phyloP scores from a whole-genome alignment of 1,284 basidiomycete species.

The Rugosomyces carneus region DNA sequence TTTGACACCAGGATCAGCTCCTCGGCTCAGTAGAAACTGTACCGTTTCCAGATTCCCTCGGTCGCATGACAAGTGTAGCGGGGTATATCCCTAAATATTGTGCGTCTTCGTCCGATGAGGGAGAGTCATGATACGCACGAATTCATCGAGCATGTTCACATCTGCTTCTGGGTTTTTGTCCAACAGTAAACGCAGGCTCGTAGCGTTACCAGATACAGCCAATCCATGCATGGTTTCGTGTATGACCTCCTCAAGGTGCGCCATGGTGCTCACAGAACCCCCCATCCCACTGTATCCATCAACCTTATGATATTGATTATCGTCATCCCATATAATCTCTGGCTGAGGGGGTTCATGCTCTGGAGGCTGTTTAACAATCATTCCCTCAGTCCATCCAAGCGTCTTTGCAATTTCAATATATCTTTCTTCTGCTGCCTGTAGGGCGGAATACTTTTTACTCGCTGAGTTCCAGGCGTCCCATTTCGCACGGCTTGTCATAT shows the following conservation, averaged over 20 bases:
- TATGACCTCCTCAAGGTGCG: conserved; percentile 29
- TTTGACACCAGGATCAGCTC: conserved; percentile 61
- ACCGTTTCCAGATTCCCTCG: conserved; percentile 62
- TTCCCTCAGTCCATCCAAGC: conserved; percentile 60
- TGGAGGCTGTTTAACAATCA: conserved; percentile 7
- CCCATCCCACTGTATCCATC: conserved; percentile 25
- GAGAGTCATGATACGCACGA: conserved; percentile 44
- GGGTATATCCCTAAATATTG: conserved; percentile 69
- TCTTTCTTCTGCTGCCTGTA: conserved; percentile 44
- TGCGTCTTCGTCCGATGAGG: conserved; percentile 4
- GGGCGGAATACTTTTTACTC: conserved; percentile 43
- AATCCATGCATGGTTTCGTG: conserved; percentile 55
- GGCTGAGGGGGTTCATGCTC: conserved; percentile 10
- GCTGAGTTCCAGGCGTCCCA: conserved; percentile 78
- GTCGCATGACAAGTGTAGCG: conserved; percentile 82
- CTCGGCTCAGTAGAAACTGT: conserved; percentile 52
- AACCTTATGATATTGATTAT: conserved; percentile 16
- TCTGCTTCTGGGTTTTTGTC: conserved; percentile 31
- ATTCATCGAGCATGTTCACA: conserved; percentile 43
- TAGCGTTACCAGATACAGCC: conserved; percentile 52
- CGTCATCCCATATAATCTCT: conserved; percentile 21
- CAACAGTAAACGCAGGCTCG: conserved; percentile 43
- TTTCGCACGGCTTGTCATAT: conserved; percentile 76
- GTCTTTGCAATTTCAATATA: conserved; percentile 68
- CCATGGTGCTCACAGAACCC: conserved; percentile 36